Evolutionary conservation across 106 monocot genomes (phyloP).

Genomic region (Platanthera zijinensis): DNA sequence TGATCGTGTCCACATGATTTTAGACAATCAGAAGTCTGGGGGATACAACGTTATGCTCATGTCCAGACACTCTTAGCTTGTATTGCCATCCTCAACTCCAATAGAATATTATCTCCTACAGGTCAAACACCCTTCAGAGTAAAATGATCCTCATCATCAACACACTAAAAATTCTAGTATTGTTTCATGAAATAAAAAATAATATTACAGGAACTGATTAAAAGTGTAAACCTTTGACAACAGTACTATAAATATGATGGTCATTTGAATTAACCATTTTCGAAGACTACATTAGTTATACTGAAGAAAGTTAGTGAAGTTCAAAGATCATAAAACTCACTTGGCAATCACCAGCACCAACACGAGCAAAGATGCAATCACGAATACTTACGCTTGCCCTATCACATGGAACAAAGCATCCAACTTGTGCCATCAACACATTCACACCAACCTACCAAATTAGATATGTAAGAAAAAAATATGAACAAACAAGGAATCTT

Average conservation of each 20-base stretch:
- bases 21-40: no score
- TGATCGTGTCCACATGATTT: no score
- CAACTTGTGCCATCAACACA: constrained; percentile 96
- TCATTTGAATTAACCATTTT: not conserved
- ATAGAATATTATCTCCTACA: no score
- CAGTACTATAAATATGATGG: not conserved
- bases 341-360: constrained; percentile 99
- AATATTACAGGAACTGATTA: not conserved
- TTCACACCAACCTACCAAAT: constrained; percentile 82
- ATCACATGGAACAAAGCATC: constrained; percentile 92
- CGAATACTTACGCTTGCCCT: constrained; percentile 74
- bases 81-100: no score
- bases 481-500: not conserved
- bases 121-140: not conserved
- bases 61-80: no score
- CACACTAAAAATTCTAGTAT: not conserved
- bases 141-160: not conserved
- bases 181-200: not conserved
- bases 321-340: constrained; percentile 27
- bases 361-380: constrained; percentile 96
- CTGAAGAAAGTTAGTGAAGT: not conserved
- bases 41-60: no score
- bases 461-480: not conserved
- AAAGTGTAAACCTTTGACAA: not conserved
- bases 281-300: not conserved